Conservation (phyloP, 495 filamentous ascomycete genomes). For the Trypethelium eluteriae region DNA sequence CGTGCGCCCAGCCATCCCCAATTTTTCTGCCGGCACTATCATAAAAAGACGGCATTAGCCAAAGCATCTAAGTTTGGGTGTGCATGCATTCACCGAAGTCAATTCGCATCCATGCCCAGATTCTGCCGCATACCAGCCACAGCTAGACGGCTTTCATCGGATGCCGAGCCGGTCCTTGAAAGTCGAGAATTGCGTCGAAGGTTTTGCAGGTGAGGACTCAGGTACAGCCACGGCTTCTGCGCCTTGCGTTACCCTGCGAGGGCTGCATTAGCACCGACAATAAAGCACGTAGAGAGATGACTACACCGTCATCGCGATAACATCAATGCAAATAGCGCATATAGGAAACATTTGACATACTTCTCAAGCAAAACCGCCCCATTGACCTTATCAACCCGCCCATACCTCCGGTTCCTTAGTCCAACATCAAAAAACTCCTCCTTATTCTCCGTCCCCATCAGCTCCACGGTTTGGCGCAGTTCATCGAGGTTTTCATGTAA, state of each 20-base stretch:
- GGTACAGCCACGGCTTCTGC: not conserved
- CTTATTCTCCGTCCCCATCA: conserved; percentile 74
- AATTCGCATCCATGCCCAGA: not conserved
- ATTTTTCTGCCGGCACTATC: no score
- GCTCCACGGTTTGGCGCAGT: conserved; percentile 76
- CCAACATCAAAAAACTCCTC: conserved; percentile 92
- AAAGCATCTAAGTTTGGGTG: no score
- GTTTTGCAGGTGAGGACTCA: not conserved
- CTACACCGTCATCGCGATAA: not conserved
- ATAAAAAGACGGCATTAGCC: no score
- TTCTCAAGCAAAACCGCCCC: conserved; percentile 84
- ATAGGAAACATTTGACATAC: conserved; percentile 27
- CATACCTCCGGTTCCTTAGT: conserved; percentile 82
- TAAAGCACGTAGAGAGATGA: no score
- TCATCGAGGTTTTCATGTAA: conserved; percentile 83
- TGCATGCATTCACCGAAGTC: no score
- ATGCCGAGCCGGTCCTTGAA: conserved; percentile 5
- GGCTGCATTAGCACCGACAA: no score
- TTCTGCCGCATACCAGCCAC: not conserved
- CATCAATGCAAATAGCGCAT: no score
- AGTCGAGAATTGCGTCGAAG: conserved; percentile 2
- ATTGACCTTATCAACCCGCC: conserved; percentile 80
- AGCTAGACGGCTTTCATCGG: not conserved
- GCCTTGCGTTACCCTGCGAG: conserved; percentile 9
- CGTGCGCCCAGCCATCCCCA: no score